A percentile compares a stretch with the other conserved stretches of the same genome.
Conservation (phyloP, 2,329 filamentous ascomycete species). For the Dactylellina haptotyla region DNA sequence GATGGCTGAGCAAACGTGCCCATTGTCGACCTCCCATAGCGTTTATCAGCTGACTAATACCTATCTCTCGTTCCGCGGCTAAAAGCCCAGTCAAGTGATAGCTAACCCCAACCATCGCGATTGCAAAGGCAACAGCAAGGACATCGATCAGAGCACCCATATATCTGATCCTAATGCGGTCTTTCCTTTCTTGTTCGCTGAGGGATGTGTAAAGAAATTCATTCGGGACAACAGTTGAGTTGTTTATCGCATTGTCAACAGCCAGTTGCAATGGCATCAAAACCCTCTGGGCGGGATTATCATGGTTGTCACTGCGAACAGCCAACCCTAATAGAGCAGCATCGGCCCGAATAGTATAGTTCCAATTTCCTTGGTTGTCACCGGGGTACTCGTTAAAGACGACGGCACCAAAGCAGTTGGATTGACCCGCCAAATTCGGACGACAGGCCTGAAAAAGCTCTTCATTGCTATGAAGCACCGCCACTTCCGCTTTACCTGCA, state of each 20-base stretch:
- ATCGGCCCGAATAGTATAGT: conserved; percentile 84
- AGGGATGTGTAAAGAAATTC: conserved; percentile 81
- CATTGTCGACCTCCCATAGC: conserved; percentile 85
- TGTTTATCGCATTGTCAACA: conserved; percentile 77
- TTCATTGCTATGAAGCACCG: conserved; percentile 70
- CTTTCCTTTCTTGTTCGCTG: conserved; percentile 73
- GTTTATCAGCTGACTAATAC: conserved; percentile 88
- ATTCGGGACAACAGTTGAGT: conserved; percentile 63
- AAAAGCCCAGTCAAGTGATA: conserved; percentile 90
- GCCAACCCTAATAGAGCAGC: conserved; percentile 66
- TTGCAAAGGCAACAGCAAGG: conserved; percentile 80
- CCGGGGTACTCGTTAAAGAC: conserved; percentile 79
- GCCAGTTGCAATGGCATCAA: conserved; percentile 78
- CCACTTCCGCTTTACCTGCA: conserved; percentile 58
- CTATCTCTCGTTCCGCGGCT: conserved; percentile 83
- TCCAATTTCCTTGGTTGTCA: conserved; percentile 75
- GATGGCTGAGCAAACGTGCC: conserved; percentile 79
- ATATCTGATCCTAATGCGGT: conserved; percentile 69
- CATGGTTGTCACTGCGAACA: conserved; percentile 66
- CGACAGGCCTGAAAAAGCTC: conserved; percentile 73
- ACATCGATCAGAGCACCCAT: conserved; percentile 75
- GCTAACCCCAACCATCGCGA: conserved; percentile 80
- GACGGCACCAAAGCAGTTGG: conserved; percentile 76
- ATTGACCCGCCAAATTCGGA: conserved; percentile 73
- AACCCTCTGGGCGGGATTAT: conserved; percentile 81